Conservation (phyloP, 2,329 filamentous ascomycete genomes). For the Colletotrichum euphorbiae region DNA sequence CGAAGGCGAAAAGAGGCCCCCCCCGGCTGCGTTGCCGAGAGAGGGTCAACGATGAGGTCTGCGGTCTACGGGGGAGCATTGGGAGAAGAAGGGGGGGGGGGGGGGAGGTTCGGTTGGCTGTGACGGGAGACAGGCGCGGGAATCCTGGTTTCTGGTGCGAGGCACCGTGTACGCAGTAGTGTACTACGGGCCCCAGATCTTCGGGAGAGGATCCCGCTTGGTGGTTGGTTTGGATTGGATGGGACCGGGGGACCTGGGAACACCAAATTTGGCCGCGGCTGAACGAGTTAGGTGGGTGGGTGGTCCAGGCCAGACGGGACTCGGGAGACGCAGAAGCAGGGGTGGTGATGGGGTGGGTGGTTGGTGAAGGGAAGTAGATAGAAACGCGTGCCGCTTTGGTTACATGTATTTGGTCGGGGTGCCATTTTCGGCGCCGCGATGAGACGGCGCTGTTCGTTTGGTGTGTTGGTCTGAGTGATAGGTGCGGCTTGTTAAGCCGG, state of each 20-base stretch:
- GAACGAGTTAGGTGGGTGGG: slow-evolving; percentile 9
- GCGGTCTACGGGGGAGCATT: slow-evolving; percentile 5
- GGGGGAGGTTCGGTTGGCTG: slow-evolving; percentile 17
- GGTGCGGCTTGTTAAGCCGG: not conserved
- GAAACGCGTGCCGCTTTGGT: slow-evolving; percentile 5
- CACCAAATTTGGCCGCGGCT: slow-evolving; percentile 18
- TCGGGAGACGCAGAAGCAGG: slow-evolving; percentile 3
- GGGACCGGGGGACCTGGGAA: not conserved
- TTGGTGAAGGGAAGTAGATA: not conserved
- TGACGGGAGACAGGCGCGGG: slow-evolving; percentile 14
- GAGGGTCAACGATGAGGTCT: slow-evolving; percentile 8
- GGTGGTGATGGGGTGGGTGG: not conserved
- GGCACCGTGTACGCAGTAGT: too few relatives aligned
- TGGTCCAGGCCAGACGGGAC: not conserved
- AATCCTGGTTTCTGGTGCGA: slow-evolving; percentile 12
- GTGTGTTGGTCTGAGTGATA: not conserved
- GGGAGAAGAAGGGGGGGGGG: not conserved
- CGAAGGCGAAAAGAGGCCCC: not conserved
- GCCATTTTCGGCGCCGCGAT: not conserved
- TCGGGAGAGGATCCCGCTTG: slow-evolving; percentile 23
- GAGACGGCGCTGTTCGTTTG: slow-evolving; percentile 7
- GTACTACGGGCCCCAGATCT: slow-evolving; percentile 25
- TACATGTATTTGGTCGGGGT: slow-evolving; percentile 14
- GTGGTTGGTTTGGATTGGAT: slow-evolving; percentile 13
- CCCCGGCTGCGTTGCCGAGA: not conserved